These are phyloP conservation scores for Rhododendron vialii DNA, from an alignment of 148 eudicot genomes.

Conservation along the genomic window DNA sequence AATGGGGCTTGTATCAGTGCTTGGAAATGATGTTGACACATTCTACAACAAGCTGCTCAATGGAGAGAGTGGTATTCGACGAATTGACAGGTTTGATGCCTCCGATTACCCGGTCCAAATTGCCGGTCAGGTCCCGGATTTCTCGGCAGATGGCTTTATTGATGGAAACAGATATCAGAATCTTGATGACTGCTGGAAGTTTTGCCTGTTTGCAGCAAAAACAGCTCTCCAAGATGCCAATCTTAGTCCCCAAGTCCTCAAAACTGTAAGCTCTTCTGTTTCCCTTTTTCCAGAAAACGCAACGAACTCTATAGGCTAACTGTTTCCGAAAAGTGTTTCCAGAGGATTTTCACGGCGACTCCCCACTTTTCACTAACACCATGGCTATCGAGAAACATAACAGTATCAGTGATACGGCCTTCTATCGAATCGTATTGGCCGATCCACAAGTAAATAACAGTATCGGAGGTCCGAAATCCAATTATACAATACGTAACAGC, in stretches of 20 bases:
- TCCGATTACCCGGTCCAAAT: slow-evolving; percentile 17
- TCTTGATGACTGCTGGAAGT: slow-evolving; percentile 20
- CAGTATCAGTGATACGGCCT: too few species aligned
- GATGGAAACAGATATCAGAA: background rate
- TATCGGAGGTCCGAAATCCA: too few species aligned
- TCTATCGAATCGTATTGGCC: too few species aligned
- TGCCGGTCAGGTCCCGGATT: slow-evolving; percentile 17
- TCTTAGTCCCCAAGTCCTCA: slow-evolving; percentile 19
- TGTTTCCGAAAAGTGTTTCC: background rate
- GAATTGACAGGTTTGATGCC: slow-evolving; percentile 15
- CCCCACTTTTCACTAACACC: background rate
- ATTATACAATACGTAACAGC: too few species aligned
- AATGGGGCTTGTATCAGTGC: slow-evolving; percentile 25
- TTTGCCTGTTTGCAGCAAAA: slow-evolving; percentile 22
- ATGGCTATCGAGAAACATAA: too few species aligned
- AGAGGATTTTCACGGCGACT: background rate
- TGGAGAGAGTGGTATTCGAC: slow-evolving; percentile 20
- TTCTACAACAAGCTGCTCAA: slow-evolving; percentile 18
- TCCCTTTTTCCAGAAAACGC: background rate
- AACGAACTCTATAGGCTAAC: background rate
- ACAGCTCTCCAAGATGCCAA: slow-evolving; percentile 24
- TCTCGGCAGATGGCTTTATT: slow-evolving; percentile 17
- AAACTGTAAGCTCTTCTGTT: slow-evolving; percentile 14
- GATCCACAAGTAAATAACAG: background rate
- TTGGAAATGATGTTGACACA: slow-evolving; percentile 21